A percentile compares a stretch with the other conserved stretches of the same genome.
These are phyloP conservation scores for Sabuloglossum arenarium DNA, from an alignment of 495 filamentous ascomycete genomes.

Conservation along the genomic window DNA sequence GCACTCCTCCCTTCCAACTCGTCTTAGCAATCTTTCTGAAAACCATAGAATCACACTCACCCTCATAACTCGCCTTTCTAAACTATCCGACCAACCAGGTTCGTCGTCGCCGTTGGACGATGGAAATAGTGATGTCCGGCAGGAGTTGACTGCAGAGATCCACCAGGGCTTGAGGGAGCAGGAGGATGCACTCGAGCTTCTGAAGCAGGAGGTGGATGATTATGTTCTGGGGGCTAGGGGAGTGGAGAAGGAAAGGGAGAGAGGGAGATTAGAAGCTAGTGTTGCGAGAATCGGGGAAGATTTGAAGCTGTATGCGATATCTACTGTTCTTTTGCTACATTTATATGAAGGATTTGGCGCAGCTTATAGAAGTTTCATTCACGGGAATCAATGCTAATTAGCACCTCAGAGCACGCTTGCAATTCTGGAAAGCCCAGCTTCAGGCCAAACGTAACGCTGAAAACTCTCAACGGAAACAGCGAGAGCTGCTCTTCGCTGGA, in stretches of 20 bases:
- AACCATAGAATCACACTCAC: conserved; percentile 44
- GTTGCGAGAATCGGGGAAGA: conserved; percentile 42
- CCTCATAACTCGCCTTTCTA: conserved; percentile 55
- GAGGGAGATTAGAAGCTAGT: conserved; percentile 38
- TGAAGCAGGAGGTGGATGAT: conserved; percentile 60
- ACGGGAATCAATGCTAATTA: neutral
- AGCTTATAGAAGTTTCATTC: neutral
- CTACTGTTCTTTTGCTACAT: conserved; percentile 3
- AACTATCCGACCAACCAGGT: conserved; percentile 42
- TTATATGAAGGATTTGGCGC: conserved; percentile 9
- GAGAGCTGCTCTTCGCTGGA: conserved; percentile 48
- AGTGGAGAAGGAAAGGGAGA: conserved; percentile 27
- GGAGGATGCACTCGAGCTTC: conserved; percentile 67
- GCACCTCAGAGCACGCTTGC: conserved; percentile 35
- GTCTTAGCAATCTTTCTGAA: conserved; percentile 46
- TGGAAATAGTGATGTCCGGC: conserved; percentile 40
- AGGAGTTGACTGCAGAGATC: conserved; percentile 70
- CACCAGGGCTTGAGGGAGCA: conserved; percentile 62
- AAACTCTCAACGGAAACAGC: conserved; percentile 49
- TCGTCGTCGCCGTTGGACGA: conserved; percentile 27
- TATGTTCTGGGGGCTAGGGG: conserved; percentile 19
- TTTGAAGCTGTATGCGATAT: conserved; percentile 35
- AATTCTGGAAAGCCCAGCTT: conserved; percentile 73
- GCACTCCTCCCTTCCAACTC: conserved; percentile 29
- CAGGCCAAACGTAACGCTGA: conserved; percentile 59